Evolutionary conservation across 495 filamentous ascomycete genomes (phyloP), one percentile per base, ranked within the genome.

Genomic region (Xanthoparmelia taractica): DNA sequence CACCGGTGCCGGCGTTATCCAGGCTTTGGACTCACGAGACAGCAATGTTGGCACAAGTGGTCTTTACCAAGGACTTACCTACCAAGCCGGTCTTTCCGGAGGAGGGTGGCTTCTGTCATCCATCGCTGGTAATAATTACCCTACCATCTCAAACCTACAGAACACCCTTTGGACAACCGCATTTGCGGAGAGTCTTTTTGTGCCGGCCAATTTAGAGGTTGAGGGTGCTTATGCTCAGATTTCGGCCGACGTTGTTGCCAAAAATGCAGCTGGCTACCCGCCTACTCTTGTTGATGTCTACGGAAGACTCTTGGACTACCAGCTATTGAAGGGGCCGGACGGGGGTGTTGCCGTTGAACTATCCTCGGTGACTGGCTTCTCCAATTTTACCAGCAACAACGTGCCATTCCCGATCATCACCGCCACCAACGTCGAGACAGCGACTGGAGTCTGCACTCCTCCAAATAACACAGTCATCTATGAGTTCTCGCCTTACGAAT

Each of bases 321-420:
- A 78, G 64, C 67, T 81, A 10, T 63, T 79, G 10, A 45, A 66
- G 23, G 73, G 73, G 5, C 34, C 55, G n/a, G 67, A 73, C 36
- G 78, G 77, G 13, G 78, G 77, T 10, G 75, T 75, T 2, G 54
- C 60, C n/a, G 68, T 47, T 18, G 69, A 66, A 34, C 63, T 78
- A 36, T 77, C 75, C 2, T 66, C 65, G 8, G 65, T 80, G 20
- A 69, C 69, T 11, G 37, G 60, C 2, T 50, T 70, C 17, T 71
- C 70, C 8, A 76, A 71, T 58, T 80, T 80, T 63, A 73, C 66
- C 17, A 66, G 64, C 18, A 59, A 69, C 60, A 61, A 65, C 4
- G 76, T 76, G 38, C 79, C 79, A 5, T 78, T 74, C 41, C 79
- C 78, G 20, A 77, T 81, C 60, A 75, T 80, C n/a, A 74, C 73